These are phyloP conservation scores for Cupressus sempervirens DNA, from an alignment of 75 land plant genomes.

Conservation along the genomic window DNA sequence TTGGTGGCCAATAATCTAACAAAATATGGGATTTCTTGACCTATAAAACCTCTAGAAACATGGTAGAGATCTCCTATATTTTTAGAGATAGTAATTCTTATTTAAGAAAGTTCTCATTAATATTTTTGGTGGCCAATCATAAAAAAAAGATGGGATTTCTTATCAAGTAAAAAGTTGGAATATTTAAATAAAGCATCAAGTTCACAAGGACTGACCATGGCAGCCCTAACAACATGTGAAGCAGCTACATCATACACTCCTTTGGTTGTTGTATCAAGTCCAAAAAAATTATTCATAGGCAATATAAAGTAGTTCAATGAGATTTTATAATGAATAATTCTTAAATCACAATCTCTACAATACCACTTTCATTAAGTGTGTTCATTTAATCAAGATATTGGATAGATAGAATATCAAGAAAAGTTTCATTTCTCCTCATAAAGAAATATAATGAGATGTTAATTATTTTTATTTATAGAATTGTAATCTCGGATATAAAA, in stretches of 20 bases:
- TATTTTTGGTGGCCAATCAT: background rate
- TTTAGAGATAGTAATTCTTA: background rate
- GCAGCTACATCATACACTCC: conserved; percentile 85
- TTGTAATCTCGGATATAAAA: too few species aligned
- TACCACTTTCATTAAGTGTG: background rate
- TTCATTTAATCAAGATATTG: background rate
- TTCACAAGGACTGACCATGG: conserved; percentile 49
- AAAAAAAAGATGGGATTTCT: background rate
- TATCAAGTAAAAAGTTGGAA: background rate
- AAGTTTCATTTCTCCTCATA: background rate
- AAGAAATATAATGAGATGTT: background rate
- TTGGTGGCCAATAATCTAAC: too few species aligned
- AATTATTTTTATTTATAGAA: too few species aligned
- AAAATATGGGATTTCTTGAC: too few species aligned
- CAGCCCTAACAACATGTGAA: conserved; percentile 69
- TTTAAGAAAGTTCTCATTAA: background rate
- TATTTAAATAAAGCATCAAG: background rate
- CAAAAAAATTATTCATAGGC: conserved; percentile 77
- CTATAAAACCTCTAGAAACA: too few species aligned
- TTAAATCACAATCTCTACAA: background rate
- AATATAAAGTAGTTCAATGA: conserved; percentile 4
- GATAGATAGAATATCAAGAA: background rate
- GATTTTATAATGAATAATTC: background rate
- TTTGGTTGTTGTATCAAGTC: conserved; percentile 44
- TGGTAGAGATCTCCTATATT: too few species aligned